Base-by-base conservation (phyloP, 163 green algal species). In the Chloromonas sp. region DNA sequence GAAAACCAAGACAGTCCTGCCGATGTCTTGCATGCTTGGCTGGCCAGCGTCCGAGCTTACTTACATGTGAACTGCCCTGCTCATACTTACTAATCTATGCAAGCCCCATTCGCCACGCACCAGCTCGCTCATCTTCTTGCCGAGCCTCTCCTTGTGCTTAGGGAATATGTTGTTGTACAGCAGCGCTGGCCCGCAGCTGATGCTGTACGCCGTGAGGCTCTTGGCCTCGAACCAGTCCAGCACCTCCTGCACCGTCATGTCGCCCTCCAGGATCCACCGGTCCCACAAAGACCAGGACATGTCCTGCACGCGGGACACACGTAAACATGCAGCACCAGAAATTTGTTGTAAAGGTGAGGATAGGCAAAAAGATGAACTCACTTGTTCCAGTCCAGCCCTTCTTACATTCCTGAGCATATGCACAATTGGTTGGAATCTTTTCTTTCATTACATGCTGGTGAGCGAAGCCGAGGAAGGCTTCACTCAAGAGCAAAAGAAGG, bases 81-180 rank as follows among this genome's bases (percentile, higher is more conserved):
- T 36, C 36, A 36, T 36, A 36, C 36, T 36, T 36, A 36, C 36
- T 36, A 36, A 36, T 36, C 36, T 36, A 36, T 36, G 36, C 36
- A 36, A 36, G 36, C 36, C 36, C 36, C 36, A 36, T 36, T 74
- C 66, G 2, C 36, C 61, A 84, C 86, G 71, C 58, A 91, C 88
- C 70, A 91, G 88, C 82, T 96, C 92, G 61, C 82, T 93, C 91
- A 99, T 95, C 86, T 95, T 96, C 84, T 95, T 96, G 82, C 84
- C 86, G 13, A 99, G 91, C 5, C 97, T 89, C 86, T 98, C 96
- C 83, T 95, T 96, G 93, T 99, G 97, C 88, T 97, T 98, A 66
- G 96, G 96, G 91, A 99, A 99, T 87, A 99, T 96, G 91, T 96
- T 96, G 93, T 99, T 99, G 91, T 98, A 99, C 61, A 99, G 87